Evolutionary conservation across 1,139 yeast species (phyloP).

Genomic region (Suhomyces maxii): DNA sequence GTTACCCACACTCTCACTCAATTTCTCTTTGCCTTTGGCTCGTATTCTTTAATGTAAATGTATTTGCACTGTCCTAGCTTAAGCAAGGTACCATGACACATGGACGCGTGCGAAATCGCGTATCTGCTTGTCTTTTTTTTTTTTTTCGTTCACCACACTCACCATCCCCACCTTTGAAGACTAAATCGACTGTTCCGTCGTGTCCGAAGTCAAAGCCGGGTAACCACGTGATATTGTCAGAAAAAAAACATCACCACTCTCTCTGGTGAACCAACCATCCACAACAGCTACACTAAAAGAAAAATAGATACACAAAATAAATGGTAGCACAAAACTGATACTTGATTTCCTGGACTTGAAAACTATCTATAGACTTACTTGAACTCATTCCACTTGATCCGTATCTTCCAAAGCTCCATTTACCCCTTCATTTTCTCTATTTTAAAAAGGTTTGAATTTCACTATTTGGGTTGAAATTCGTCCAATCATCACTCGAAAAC

Average conservation of each 20-base stretch:
- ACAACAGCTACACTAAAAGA: slow-evolving; percentile 4
- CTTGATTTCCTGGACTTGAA: slow-evolving; percentile 3
- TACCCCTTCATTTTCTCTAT: neutral
- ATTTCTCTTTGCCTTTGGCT: too few relatives aligned
- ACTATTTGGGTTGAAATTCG: neutral
- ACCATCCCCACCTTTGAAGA: too few relatives aligned
- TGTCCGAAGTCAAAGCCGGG: slow-evolving; percentile 6
- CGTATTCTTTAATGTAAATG: too few relatives aligned
- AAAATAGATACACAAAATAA: slow-evolving; percentile 15
- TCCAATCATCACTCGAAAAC: neutral
- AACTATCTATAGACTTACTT: slow-evolving; percentile 1
- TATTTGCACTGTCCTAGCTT: too few relatives aligned
- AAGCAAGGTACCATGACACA: too few relatives aligned
- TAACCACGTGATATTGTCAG: slow-evolving; percentile 6
- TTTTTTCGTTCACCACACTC: too few relatives aligned
- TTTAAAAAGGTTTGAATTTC: neutral
- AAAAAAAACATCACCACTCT: slow-evolving; percentile 8
- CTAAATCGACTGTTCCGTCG: neutral
- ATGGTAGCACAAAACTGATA: slow-evolving; percentile 16
- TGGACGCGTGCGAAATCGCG: too few relatives aligned
- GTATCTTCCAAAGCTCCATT: neutral
- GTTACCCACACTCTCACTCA: too few relatives aligned
- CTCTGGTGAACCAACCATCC: slow-evolving; percentile 3
- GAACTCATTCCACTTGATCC: neutral
- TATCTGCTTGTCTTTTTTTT: too few relatives aligned